Base-by-base conservation (phyloP, 257 asterid species). In the Sherardia arvensis region DNA sequence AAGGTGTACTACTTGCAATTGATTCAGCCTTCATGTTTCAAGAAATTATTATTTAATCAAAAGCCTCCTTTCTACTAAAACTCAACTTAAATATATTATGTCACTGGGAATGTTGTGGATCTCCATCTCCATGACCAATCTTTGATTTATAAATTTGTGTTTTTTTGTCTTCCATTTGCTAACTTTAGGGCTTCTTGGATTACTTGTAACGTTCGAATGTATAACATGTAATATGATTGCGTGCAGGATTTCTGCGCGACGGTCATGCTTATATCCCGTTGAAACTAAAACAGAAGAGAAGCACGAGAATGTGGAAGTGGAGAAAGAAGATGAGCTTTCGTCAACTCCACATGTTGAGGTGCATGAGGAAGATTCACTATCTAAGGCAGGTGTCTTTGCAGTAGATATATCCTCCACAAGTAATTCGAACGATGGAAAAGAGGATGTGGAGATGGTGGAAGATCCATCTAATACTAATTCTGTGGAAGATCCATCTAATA, bases 161-260 rank as follows among this genome's bases (percentile, higher is more conserved):
- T 4, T 1, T 29, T 25, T n/a, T 8, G 43, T 8, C 47, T 30
- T n/a, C 11, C n/a, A n/a, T 59, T 30, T 59, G 47, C 28, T 57
- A 15, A 17, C 22, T 17, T 57, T 4, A 20, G 30, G 30, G 7
- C 7, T 7, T 32, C 36, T 32, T 34, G 40, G 2, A 1, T 34
- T 34, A 8, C 40, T 5, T 34, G 40, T 34, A 8, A 12, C 30
- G 20, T 25, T 51, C 61, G 56, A 15, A 7, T 40, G 26, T 9
- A 36, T 66, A 25, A 40, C n/a, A n/a, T 11, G 55, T 21, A 38
- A 12, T 17, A 7, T 62, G 28, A 51, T 30, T 71, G 53, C n/a
- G 7, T 58, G 28, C 84, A 88, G 96, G 90, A 71, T 77, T 21
- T 56, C 63, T 74, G 84, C 84, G 61, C 84, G 94, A 49, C 81